Percentiles rank a stretch among this genome's conserved stretches.
These are phyloP conservation scores for Nephelium lappaceum DNA, from an alignment of 345 rosid genomes.

Conservation along the genomic window DNA sequence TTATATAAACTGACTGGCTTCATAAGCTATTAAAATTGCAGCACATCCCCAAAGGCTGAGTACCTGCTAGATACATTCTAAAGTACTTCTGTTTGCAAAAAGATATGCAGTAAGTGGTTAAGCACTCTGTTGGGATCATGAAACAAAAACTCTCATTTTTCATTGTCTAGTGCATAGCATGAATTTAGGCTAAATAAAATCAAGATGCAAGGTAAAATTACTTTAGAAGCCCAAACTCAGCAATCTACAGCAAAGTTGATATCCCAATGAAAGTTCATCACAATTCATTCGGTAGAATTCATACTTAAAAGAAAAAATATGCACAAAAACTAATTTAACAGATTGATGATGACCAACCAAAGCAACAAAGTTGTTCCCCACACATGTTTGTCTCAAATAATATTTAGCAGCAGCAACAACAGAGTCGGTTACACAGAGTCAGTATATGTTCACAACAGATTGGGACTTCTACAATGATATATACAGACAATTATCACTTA, in stretches of 20 bases:
- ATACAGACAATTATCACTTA: too few relatives aligned
- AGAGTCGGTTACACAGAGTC: background rate
- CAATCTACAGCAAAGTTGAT: background rate
- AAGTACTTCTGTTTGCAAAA: background rate
- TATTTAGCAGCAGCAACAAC: background rate
- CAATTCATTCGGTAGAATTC: constrained; percentile 1
- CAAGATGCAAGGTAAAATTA: constrained; percentile 8
- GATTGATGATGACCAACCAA: background rate
- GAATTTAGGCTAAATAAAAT: constrained; percentile 1
- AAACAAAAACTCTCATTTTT: background rate
- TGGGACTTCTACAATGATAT: too few relatives aligned
- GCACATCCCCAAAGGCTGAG: background rate
- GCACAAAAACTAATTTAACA: background rate
- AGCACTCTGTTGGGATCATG: background rate
- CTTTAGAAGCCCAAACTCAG: constrained; percentile 6
- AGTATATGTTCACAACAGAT: background rate
- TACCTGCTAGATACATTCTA: background rate
- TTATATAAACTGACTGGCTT: background rate
- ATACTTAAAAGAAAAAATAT: background rate
- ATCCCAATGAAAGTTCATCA: background rate
- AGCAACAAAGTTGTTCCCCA: background rate
- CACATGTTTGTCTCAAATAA: background rate
- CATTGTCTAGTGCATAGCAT: background rate
- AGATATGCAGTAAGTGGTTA: background rate
- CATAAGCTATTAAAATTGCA: background rate